phyloP scores from a whole-genome alignment of 1,139 yeast genomes.

The Lodderomyces orthopsilosis region DNA sequence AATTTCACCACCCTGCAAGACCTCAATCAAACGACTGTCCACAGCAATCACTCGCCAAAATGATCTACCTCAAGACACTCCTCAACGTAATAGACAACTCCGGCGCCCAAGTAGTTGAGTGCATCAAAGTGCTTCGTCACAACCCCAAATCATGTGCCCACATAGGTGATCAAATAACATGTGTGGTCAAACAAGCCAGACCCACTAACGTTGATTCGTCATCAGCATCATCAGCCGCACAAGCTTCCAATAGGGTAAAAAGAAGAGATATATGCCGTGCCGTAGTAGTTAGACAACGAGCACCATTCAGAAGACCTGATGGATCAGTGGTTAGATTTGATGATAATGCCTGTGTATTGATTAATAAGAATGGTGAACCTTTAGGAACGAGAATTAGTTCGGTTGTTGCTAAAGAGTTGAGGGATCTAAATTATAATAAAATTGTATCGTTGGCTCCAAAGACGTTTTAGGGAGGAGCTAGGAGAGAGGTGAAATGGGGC shows the following conservation, averaged over 20 bases:
- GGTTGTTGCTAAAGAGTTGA: conserved; percentile 89
- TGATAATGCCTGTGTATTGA: conserved; percentile 94
- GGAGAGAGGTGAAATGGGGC: neutral
- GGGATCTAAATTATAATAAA: conserved; percentile 80
- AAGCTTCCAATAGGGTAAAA: conserved; percentile 76
- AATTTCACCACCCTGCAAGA: too few species aligned
- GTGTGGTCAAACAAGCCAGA: conserved; percentile 89
- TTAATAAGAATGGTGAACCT: conserved; percentile 91
- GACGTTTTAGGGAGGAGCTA: conserved; percentile 47
- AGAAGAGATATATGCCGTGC: conserved; percentile 97
- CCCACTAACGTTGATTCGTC: conserved; percentile 41
- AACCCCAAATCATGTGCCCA: conserved; percentile 80
- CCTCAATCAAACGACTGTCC: too few species aligned
- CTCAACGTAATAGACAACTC: conserved; percentile 90
- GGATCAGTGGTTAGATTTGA: conserved; percentile 87
- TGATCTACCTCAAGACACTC: conserved; percentile 88
- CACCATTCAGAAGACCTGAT: conserved; percentile 79
- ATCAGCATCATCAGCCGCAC: conserved; percentile 47
- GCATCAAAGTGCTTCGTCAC: conserved; percentile 91
- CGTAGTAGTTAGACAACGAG: conserved; percentile 89
- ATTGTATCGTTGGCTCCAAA: conserved; percentile 90
- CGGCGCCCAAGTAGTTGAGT: conserved; percentile 93
- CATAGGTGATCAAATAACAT: conserved; percentile 90
- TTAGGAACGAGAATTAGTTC: conserved; percentile 91
- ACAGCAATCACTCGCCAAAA: conserved; percentile 21